A percentile compares a stretch with the other conserved stretches of the same genome.
These are phyloP conservation scores for Lathyrus aphaca DNA, from an alignment of 306 rosid species.

Conservation along the genomic window DNA sequence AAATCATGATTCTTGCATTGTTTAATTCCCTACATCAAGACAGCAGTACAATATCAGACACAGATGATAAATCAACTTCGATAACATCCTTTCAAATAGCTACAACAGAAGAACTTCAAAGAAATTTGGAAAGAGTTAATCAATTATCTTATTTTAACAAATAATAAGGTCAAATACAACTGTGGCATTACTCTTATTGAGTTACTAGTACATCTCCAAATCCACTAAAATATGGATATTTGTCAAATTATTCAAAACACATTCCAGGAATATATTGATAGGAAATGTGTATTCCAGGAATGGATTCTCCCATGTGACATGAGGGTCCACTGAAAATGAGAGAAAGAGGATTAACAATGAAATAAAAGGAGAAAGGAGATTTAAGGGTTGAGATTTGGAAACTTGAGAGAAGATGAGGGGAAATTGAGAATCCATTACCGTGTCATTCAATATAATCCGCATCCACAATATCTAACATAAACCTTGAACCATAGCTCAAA, in stretches of 20 bases:
- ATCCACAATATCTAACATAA: neutral
- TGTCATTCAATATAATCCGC: constrained; percentile 2
- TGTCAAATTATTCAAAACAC: constrained; percentile 7
- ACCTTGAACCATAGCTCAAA: constrained; percentile 9
- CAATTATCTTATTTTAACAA: neutral
- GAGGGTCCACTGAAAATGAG: neutral
- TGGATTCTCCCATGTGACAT: neutral
- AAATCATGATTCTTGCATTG: constrained; percentile 64
- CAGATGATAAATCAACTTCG: neutral
- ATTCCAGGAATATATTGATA: neutral
- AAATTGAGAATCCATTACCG: too few species aligned
- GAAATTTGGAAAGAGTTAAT: neutral
- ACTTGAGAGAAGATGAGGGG: too few species aligned
- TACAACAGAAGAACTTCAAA: neutral
- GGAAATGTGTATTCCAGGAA: neutral
- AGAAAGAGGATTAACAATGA: neutral
- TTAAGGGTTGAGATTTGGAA: neutral
- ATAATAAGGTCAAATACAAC: neutral
- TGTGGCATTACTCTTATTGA: neutral
- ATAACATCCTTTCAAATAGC: neutral
- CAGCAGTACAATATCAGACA: neutral
- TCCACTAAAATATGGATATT: neutral
- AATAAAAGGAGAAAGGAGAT: neutral
- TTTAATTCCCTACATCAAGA: constrained; percentile 55
- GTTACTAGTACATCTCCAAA: neutral